These are phyloP conservation scores for Blastocystis sp. DNA, from an alignment of 352 stramenopile species.

Conservation along the genomic window DNA sequence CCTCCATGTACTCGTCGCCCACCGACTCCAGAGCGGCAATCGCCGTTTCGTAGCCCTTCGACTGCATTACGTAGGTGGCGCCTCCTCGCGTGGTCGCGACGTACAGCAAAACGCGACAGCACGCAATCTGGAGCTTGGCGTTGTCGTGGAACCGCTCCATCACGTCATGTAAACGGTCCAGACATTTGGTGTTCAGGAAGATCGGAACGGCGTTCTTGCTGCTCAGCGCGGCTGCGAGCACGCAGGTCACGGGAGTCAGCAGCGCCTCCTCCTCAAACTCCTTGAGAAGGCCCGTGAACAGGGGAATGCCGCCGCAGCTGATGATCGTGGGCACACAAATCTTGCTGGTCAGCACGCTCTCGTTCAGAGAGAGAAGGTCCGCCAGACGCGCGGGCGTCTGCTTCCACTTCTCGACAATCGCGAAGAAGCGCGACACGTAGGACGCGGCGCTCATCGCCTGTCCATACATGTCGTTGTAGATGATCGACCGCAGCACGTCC, in stretches of 20 bases:
- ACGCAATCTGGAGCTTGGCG: constrained; percentile 7
- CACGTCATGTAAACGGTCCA: constrained; percentile 43
- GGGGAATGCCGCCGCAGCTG: constrained; percentile 30
- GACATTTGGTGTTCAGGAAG: constrained; percentile 50
- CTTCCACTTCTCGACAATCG: constrained; percentile 42
- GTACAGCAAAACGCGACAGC: constrained; percentile 21
- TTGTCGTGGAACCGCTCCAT: constrained; percentile 41
- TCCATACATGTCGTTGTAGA: constrained; percentile 47
- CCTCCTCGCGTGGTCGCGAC: constrained; percentile 36
- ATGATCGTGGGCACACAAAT: constrained; percentile 5
- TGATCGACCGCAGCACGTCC: constrained; percentile 43
- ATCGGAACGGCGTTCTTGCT: constrained; percentile 46
- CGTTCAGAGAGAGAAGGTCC: constrained; percentile 26
- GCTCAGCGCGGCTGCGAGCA: neutral
- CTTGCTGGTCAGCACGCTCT: constrained; percentile 40
- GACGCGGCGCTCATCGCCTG: constrained; percentile 17
- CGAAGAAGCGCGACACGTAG: constrained; percentile 21
- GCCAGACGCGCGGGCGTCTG: constrained; percentile 1
- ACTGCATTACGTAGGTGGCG: constrained; percentile 45
- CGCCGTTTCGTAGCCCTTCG: constrained; percentile 9
- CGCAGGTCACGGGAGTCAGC: constrained; percentile 24
- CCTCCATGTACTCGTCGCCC: constrained; percentile 18
- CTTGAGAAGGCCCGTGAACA: constrained; percentile 8
- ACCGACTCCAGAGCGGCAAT: constrained; percentile 4
- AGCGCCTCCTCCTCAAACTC: constrained; percentile 17